Base-by-base conservation (phyloP, 371 early-diverging fungal species). In the Mortierella sp. region DNA sequence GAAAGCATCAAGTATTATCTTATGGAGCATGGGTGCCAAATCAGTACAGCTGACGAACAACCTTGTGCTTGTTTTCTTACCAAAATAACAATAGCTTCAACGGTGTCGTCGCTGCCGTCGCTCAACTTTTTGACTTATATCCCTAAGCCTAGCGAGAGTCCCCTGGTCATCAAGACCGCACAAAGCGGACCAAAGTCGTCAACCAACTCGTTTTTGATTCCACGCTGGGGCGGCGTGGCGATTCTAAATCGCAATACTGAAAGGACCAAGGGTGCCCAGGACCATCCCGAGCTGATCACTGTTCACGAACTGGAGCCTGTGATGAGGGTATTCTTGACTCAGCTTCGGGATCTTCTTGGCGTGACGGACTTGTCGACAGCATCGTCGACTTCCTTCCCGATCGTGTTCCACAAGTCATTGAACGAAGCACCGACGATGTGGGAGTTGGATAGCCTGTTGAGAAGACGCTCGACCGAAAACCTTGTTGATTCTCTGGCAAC, bases 171-270 rank as follows among this genome's bases (percentile, higher is more conserved):
- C 55, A 90, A 92, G 54, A 90, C 91, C 75, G 79, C 89, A 24
- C 79, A 77, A 82, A 90, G 81, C 31, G 84, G 89, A 44, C 87
- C 89, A 4, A 73, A 89, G 10, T 75, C 82, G 24, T 92, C 91
- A 70, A 84, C 81, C 24, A 97, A 96, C 79, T 95, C 96, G 0
- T 98, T 98, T 77, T 75, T 96, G 40, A 94, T 98, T 51, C 97
- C 98, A 57, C 95, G 95, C 26, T 98, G 98, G 98, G 99, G 99
- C 21, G 98, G 98, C 26, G 90, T 98, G 48, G 89, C 91, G 0
- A 94, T 98, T 55, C 84, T 89, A 21, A 98, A 98, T 28, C 89
- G 89, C 1, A 64, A 78, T 31, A 48, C 44, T 5, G 55, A 71
- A 31, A 51, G 64, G 28, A 76, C 69, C 53, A 44, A 57, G 77